Percentiles rank a stretch among this genome's conserved stretches.
Evolutionary conservation across 352 stramenopile species (phyloP).

Genomic region (Proteromonas lacertae): DNA sequence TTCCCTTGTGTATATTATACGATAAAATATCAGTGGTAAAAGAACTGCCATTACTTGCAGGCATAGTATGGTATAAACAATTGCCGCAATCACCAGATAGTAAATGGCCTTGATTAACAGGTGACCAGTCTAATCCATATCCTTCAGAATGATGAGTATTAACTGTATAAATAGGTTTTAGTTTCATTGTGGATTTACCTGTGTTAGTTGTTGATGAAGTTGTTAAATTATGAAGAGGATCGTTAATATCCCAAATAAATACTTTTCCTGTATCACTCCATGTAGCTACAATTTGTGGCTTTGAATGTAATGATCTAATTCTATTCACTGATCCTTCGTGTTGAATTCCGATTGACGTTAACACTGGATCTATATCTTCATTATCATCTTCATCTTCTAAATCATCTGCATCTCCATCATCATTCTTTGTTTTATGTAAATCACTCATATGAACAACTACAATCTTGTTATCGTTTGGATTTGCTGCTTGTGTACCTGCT

Average conservation of each 20-base stretch:
- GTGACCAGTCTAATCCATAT: slow-evolving; percentile 91
- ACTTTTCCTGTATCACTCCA: slow-evolving; percentile 76
- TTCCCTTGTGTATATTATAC: slow-evolving; percentile 7
- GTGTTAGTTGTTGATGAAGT: too few species aligned
- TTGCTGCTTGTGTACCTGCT: slow-evolving; percentile 67
- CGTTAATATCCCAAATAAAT: slow-evolving; percentile 70
- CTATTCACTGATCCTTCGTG: slow-evolving; percentile 79
- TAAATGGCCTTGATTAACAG: slow-evolving; percentile 37
- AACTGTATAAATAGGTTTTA: slow-evolving; percentile 49
- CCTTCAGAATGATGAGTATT: slow-evolving; percentile 69
- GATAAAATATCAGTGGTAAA: slow-evolving; percentile 2
- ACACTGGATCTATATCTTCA: slow-evolving; percentile 63
- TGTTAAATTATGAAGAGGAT: too few species aligned
- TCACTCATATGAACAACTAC: slow-evolving; percentile 89
- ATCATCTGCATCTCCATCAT: slow-evolving; percentile 46
- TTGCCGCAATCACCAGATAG: slow-evolving; percentile 66
- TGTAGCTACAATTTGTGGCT: slow-evolving; percentile 71
- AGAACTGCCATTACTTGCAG: slow-evolving; percentile 19
- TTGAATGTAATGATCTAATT: slow-evolving; percentile 66
- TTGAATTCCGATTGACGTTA: slow-evolving; percentile 66
- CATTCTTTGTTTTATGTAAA: slow-evolving; percentile 64
- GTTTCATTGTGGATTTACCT: slow-evolving; percentile 31
- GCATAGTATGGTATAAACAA: slow-evolving; percentile 82
- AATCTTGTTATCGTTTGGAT: slow-evolving; percentile 65
- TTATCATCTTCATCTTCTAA: slow-evolving; percentile 29